Evolutionary conservation across 129 eudicot species (phyloP).

Genomic region (Pulicaria dysenterica): DNA sequence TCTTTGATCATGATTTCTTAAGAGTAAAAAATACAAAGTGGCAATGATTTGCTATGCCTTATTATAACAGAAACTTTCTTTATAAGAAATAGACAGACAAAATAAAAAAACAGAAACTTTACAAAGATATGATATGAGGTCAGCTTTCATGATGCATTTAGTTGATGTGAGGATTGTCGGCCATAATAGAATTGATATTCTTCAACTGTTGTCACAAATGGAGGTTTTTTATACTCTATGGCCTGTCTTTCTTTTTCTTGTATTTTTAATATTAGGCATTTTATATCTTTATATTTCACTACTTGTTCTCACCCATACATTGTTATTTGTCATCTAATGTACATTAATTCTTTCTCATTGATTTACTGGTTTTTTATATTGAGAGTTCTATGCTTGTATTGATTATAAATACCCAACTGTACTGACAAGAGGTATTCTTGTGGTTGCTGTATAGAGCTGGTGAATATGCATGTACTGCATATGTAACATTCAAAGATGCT

Average conservation of each 20-base stretch:
- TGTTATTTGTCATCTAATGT: neutral
- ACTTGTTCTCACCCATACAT: neutral
- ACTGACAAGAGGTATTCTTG: constrained; percentile 27
- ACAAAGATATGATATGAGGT: too few relatives aligned
- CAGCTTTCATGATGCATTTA: too few relatives aligned
- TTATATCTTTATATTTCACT: neutral
- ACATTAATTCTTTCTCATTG: constrained; percentile 9
- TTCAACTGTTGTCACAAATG: too few relatives aligned
- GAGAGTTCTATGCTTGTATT: constrained; percentile 6
- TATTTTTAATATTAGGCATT: neutral
- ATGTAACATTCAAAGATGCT: constrained; percentile 76
- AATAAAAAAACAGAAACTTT: too few relatives aligned
- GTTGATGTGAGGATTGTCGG: too few relatives aligned
- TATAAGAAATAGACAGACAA: too few relatives aligned
- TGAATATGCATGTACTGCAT: constrained; percentile 78
- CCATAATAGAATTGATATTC: too few relatives aligned
- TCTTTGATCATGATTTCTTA: neutral
- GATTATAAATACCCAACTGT: constrained; percentile 18
- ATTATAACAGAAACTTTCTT: too few relatives aligned
- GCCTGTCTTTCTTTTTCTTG: too few relatives aligned
- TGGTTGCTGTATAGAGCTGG: constrained; percentile 69
- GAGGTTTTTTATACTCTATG: too few relatives aligned
- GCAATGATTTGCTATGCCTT: neutral
- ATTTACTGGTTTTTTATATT: neutral
- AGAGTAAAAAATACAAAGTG: neutral